Evolutionary conservation across 179 eudicot species (phyloP).

Genomic region (Beta macrorhiza): DNA sequence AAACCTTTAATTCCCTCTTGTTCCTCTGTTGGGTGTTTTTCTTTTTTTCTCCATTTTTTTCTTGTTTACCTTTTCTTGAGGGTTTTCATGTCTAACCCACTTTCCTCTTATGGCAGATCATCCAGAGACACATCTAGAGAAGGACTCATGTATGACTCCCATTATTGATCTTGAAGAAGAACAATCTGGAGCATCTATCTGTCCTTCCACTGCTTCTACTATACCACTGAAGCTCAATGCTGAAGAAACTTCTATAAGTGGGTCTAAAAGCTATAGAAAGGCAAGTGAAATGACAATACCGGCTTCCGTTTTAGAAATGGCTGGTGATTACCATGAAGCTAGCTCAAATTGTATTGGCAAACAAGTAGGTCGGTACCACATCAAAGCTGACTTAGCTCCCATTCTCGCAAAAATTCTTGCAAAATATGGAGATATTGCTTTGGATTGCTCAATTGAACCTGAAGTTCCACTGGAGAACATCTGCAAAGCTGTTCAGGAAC

Average conservation of each 20-base stretch:
- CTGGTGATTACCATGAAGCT: constrained; percentile 6
- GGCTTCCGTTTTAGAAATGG: constrained; percentile 5
- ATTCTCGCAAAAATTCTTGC: constrained; percentile 12
- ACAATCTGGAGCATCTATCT: constrained; percentile 4
- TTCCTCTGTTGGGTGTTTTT: not conserved
- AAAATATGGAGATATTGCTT: constrained; percentile 19
- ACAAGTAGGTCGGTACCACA: constrained; percentile 18
- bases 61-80: not conserved
- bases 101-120: constrained; percentile 1
- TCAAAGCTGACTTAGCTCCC: constrained; percentile 22
- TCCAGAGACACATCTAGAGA: not conserved
- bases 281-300: constrained; percentile 9
- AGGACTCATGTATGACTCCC: constrained; percentile 9
- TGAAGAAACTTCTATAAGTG: constrained; percentile 1
- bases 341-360: constrained; percentile 2
- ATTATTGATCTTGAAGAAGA: constrained; percentile 6
- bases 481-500: constrained; percentile 11
- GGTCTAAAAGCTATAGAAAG: not conserved
- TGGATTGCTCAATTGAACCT: constrained; percentile 10
- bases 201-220: constrained; percentile 4
- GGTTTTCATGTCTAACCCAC: not conserved
- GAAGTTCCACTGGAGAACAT: constrained; percentile 17
- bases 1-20: not conserved
- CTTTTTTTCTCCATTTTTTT: not conserved
- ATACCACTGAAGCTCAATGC: not conserved